Evolutionary conservation across 805 yeast genomes (phyloP).

Genomic region (Metschnikowia henanensis): DNA sequence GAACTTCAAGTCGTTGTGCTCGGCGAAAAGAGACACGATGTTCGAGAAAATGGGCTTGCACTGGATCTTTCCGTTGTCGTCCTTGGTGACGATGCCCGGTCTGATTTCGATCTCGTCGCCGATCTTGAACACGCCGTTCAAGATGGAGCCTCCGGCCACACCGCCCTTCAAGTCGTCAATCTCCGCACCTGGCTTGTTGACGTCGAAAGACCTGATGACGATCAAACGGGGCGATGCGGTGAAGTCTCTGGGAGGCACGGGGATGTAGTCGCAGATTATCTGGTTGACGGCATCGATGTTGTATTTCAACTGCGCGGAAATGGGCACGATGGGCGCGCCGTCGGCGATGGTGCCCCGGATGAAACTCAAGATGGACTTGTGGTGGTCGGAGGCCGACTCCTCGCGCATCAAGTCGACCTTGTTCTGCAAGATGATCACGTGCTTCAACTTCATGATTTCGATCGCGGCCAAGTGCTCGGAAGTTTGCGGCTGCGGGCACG

Average conservation of each 20-base stretch:
- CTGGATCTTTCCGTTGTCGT: conserved; percentile 82
- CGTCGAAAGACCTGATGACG: conserved; percentile 98
- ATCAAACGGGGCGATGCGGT: conserved; percentile 90
- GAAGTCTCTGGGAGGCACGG: conserved; percentile 96
- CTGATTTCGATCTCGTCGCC: conserved; percentile 99
- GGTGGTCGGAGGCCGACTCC: conserved; percentile 93
- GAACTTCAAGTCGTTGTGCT: conserved; percentile 94
- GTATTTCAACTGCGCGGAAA: conserved; percentile 97
- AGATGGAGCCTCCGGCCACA: conserved; percentile 99
- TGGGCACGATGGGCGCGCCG: conserved; percentile 98
- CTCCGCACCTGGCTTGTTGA: conserved; percentile 98
- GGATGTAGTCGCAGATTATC: conserved; percentile 91
- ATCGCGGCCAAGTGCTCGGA: conserved; percentile 99
- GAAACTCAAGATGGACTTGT: conserved; percentile 87
- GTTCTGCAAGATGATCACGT: conserved; percentile 93
- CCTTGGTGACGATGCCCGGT: conserved; percentile 98
- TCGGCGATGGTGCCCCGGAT: conserved; percentile 98
- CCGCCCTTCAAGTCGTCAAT: conserved; percentile 98
- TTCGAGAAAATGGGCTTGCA: conserved; percentile 95
- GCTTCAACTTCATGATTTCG: conserved; percentile 97
- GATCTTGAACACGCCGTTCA: conserved; percentile 93
- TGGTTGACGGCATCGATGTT: conserved; percentile 98
- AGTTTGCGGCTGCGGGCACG: conserved; percentile 99
- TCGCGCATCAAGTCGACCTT: conserved; percentile 99
- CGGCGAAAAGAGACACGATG: conserved; percentile 93